Conservation (phyloP, 208 protist species). For the Borovskyia barvae region DNA sequence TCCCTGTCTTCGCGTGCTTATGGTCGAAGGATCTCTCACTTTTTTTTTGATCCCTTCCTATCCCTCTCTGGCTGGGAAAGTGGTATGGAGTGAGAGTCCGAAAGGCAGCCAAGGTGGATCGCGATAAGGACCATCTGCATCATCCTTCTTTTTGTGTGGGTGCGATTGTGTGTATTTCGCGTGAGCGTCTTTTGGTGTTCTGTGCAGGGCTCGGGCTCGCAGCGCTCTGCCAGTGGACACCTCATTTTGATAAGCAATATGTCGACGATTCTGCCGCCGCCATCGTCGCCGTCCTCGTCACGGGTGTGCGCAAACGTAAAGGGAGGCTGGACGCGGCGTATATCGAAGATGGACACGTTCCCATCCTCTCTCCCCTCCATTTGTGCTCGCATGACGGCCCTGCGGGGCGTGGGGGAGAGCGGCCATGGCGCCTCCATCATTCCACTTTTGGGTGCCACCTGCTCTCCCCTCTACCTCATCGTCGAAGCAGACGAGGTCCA, state of each 20-base stretch:
- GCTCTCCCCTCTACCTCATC: conserved; percentile 48
- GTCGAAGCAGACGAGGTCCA: conserved; percentile 19
- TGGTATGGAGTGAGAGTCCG: too few relatives aligned
- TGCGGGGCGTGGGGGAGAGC: background rate
- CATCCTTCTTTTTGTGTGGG: background rate
- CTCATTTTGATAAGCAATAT: too few relatives aligned
- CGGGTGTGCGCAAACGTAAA: background rate
- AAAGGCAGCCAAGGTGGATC: too few relatives aligned
- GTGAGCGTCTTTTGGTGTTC: background rate
- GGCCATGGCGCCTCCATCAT: conserved; percentile 9
- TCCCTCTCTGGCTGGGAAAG: background rate
- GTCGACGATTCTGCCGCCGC: background rate
- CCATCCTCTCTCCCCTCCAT: conserved; percentile 11
- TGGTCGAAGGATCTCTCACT: background rate
- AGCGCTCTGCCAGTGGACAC: too few relatives aligned
- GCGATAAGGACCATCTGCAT: too few relatives aligned
- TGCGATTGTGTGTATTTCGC: background rate
- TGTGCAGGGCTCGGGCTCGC: too few relatives aligned
- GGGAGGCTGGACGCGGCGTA: conserved; percentile 4
- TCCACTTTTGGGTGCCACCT: conserved; percentile 23
- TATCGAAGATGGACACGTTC: conserved; percentile 18
- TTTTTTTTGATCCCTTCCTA: background rate
- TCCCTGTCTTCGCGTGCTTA: background rate
- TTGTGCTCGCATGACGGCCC: conserved; percentile 7
- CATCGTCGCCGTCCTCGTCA: background rate